Evolutionary conservation across 352 stramenopile genomes (phyloP), one percentile per base, ranked within the genome.

Genomic region (Discostella stelligera): DNA sequence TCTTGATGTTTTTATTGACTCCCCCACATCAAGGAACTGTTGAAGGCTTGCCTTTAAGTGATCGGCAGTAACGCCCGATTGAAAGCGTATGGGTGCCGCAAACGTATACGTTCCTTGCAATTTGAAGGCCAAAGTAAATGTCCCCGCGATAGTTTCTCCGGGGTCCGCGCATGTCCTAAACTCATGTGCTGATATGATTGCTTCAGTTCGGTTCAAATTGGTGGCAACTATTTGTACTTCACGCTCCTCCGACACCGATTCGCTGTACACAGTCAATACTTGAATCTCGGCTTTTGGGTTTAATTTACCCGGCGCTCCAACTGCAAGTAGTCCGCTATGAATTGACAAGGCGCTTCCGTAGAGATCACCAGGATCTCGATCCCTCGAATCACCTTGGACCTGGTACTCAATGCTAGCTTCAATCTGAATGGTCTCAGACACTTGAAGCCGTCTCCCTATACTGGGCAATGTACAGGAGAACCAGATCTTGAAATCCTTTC

Each of bases 221-320:
- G 83, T 89, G 10, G 59, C 60, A 65, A 89, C 80, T 18, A 89
- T 85, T 75, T 89, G 83, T 48, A 89, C 55, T 75, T 89, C 83
- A 21, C 77, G 63, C 54, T 85, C 66, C 58, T 73, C 49, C 6
- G 58, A n/a, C 56, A 63, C 53, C 48, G 71, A 44, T 71, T 79
- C 66, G 65, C 71, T 85, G 52, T 79, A 83, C 37, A 89, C 71
- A 21, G 73, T 85, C 18, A 91, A 30, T 14, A 91, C 69, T 65
- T 91, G 85, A 52, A 88, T 52, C 63, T 91, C 85, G 25, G 65
- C 25, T 25, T 46, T 75, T 32, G 77, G 76, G 18, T 77, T 80
- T 39, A 65, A 54, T 66, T 88, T 89, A 21, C 74, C 72, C 23
- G 85, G 85, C 20, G 79, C 79, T 68, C 82, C 79, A 6, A 88